A percentile compares a stretch with the other conserved stretches of the same genome.
Evolutionary conservation across 2,329 filamentous ascomycete genomes (phyloP).

Genomic region (Emmonsia crescens): DNA sequence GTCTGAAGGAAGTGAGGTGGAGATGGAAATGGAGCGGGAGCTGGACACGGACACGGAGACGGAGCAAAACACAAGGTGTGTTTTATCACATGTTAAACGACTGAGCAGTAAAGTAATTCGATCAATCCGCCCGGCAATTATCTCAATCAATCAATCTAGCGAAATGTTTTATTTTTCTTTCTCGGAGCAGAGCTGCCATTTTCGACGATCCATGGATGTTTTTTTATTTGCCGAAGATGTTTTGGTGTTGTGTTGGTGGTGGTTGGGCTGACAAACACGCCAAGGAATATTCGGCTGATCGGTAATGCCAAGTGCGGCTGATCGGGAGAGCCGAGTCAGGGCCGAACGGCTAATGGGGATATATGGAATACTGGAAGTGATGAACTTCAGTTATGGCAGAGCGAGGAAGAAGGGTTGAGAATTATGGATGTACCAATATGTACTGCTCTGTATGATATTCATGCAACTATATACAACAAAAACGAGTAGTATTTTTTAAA

Average conservation of each 20-base stretch:
- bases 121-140: too few relatives aligned
- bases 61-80: neutral
- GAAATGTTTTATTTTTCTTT: neutral
- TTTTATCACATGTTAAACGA: too few relatives aligned
- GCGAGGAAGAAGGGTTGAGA: neutral
- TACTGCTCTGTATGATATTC: too few relatives aligned
- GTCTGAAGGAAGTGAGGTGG: neutral
- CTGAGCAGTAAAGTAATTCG: too few relatives aligned
- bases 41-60: neutral
- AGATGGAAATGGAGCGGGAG: neutral
- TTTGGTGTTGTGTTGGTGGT: too few relatives aligned
- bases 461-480: too few relatives aligned
- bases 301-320: neutral
- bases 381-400: neutral
- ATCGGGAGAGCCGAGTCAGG: neutral
- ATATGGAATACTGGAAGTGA: neutral
- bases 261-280: constrained; percentile 2
- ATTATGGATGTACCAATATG: too few relatives aligned
- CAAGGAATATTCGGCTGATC: constrained; percentile 1
- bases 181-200: too few relatives aligned
- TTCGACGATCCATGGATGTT: too few relatives aligned
- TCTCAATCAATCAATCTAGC: too few relatives aligned
- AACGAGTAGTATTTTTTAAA: too few relatives aligned
- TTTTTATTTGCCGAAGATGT: too few relatives aligned
- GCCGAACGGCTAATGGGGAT: neutral